Evolutionary conservation across 345 rosid species (phyloP), one percentile per base, ranked within the genome.

Genomic region (Bruguiera sexangula): DNA sequence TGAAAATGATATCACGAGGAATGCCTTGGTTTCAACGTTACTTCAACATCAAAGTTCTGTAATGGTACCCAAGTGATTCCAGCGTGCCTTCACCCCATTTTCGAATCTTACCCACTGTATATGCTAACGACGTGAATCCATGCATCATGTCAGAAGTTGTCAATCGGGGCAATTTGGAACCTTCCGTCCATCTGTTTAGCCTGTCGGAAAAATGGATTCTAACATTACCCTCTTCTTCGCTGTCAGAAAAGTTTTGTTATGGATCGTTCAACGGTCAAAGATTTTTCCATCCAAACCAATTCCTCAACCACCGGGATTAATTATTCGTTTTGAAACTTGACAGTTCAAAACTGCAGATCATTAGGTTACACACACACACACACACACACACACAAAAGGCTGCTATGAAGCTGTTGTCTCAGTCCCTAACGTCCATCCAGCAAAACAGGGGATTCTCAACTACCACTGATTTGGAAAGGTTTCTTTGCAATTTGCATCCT

Each of bases 401-500:
- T 24, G 24, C 24, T 24, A 24, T 43, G 1, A 3, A 54, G 6
- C 4, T 54, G 24, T n/a, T n/a, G 58, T 24, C 58, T 20, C 26
- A 4, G n/a, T 7, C 10, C 37, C 37, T 1, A 7, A 7, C 37
- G 7, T 34, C 9, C 37, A 8, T 34, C 9, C 37, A 34, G 7
- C 37, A 34, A 34, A 7, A 6, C 48, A 39, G 16, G 16, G 1
- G 3, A 11, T 39, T 39, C 0, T 10, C 15, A 2, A 11, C 85
- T 86, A 86, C 96, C 97, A 91, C 65, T 94, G 92, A 78, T 94
- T 94, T 72, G 96, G 92, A 36, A 86, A 80, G 66, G 95, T 84
- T 61, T 88, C 97, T 76, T 93, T 77, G 60, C 78, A 83, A 61
- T 75, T 80, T 69, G 85, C 80, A 71, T 92, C 93, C 59, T 83